Conservation (phyloP, 176 grass and related monocot species). For the Secale cereale region DNA sequence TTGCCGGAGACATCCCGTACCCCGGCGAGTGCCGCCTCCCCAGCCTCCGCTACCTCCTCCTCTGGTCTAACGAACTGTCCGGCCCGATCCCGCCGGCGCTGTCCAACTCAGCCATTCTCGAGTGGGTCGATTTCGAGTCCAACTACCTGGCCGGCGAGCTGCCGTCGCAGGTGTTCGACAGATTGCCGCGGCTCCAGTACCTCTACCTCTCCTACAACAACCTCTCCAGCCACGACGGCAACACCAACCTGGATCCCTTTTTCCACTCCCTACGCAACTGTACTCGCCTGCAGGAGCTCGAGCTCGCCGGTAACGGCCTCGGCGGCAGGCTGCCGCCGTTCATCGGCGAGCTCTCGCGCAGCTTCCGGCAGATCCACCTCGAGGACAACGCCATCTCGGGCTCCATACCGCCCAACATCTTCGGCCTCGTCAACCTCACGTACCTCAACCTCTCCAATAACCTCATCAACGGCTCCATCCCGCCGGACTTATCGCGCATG, state of each 20-base stretch:
- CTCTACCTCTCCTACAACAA: conserved; percentile 82
- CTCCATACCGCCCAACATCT: conserved; percentile 63
- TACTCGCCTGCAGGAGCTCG: conserved; percentile 65
- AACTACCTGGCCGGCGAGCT: conserved; percentile 66
- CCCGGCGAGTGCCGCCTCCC: conserved; percentile 41
- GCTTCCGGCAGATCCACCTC: conserved; percentile 67
- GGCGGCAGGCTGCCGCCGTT: conserved; percentile 50
- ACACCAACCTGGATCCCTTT: conserved; percentile 72
- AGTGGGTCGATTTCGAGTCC: conserved; percentile 66
- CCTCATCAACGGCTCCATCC: conserved; percentile 76
- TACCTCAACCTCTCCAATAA: conserved; percentile 56
- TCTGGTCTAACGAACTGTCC: conserved; percentile 72
- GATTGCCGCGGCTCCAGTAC: conserved; percentile 49
- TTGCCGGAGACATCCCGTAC: conserved; percentile 58
- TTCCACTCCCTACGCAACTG: conserved; percentile 70
- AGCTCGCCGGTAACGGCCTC: conserved; percentile 61
- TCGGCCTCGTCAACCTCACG: conserved; percentile 76
- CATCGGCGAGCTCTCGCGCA: conserved; percentile 40
- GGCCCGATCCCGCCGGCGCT: conserved; percentile 57
- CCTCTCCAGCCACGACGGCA: conserved; percentile 37
- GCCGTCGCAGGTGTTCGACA: conserved; percentile 47
- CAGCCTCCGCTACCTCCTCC: conserved; percentile 53
- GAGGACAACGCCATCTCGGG: conserved; percentile 84
- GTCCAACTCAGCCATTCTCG: conserved; percentile 75
- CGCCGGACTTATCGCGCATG: conserved; percentile 49